Conservation (phyloP, 768 basidiomycete species). For the Ephemerocybe angulata region DNA sequence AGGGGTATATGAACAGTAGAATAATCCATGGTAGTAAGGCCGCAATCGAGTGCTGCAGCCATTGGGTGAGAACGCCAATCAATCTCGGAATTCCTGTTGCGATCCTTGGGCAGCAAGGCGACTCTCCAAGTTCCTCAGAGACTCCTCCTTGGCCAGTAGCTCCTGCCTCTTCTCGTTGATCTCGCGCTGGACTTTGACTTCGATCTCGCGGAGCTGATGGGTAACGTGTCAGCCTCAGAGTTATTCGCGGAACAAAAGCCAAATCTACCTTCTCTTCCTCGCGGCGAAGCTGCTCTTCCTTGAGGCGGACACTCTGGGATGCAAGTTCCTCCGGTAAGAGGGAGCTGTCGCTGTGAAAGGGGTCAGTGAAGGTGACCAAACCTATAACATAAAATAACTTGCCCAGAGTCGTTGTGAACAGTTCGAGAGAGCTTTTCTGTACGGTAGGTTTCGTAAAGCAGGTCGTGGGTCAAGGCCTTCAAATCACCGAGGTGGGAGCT, state of each 20-base stretch:
- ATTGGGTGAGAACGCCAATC: slow-evolving; percentile 18
- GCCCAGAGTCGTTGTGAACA: slow-evolving; percentile 77
- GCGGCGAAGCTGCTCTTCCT: slow-evolving; percentile 95
- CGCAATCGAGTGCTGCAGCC: neutral
- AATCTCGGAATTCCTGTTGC: slow-evolving; percentile 74
- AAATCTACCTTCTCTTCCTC: slow-evolving; percentile 87
- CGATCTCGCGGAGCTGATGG: slow-evolving; percentile 86
- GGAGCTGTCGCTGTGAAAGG: slow-evolving; percentile 64
- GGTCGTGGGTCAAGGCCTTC: slow-evolving; percentile 91
- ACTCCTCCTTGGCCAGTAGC: slow-evolving; percentile 92
- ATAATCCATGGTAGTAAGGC: slow-evolving; percentile 15
- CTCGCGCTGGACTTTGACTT: slow-evolving; percentile 96
- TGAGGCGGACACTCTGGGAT: slow-evolving; percentile 93
- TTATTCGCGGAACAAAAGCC: neutral
- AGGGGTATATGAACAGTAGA: slow-evolving; percentile 7
- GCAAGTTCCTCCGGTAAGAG: slow-evolving; percentile 96
- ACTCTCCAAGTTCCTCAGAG: slow-evolving; percentile 86
- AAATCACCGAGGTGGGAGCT: slow-evolving; percentile 94
- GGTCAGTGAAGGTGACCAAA: slow-evolving; percentile 20
- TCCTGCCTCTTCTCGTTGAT: slow-evolving; percentile 98
- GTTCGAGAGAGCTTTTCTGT: slow-evolving; percentile 94
- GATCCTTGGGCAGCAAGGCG: slow-evolving; percentile 87
- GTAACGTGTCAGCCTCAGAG: slow-evolving; percentile 7
- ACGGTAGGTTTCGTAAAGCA: slow-evolving; percentile 95
- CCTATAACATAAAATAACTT: slow-evolving; percentile 22